A percentile compares a stretch with the other conserved stretches of the same genome.
Conservation (phyloP, 352 stramenopile genomes). For the Globisporangium spiculum region DNA sequence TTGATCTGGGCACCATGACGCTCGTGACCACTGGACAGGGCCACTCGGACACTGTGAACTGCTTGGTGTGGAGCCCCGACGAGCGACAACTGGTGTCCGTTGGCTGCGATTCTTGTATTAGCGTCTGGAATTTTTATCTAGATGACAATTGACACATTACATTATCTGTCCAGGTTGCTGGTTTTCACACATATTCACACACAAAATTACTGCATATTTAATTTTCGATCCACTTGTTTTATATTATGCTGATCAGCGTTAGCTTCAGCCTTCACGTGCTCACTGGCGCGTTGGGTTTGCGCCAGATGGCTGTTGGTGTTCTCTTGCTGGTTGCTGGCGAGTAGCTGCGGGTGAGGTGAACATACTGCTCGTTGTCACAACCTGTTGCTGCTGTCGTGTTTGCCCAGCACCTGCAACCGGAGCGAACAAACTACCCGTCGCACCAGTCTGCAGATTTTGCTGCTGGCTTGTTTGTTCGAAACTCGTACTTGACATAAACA, state of each 20-base stretch:
- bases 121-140: slow-evolving; percentile 90
- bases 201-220: neutral
- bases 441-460: neutral
- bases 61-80: slow-evolving; percentile 85
- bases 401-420: neutral
- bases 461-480: neutral
- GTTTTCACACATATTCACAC: neutral
- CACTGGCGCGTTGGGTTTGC: neutral
- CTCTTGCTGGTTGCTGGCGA: slow-evolving; percentile 5
- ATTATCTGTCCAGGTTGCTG: neutral
- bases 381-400: neutral
- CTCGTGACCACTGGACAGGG: slow-evolving; percentile 51
- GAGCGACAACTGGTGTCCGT: slow-evolving; percentile 91
- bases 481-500: neutral
- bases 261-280: neutral
- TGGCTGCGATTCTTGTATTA: slow-evolving; percentile 86
- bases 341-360: neutral
- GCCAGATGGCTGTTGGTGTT: neutral
- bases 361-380: neutral
- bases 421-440: neutral
- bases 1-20: slow-evolving; percentile 40
- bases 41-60: slow-evolving; percentile 74
- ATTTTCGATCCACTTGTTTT: slow-evolving; percentile 5
- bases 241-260: neutral
- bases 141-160: slow-evolving; percentile 18